Base-by-base conservation (phyloP, 2,329 filamentous ascomycete genomes). In the Aspergillus neotritici region DNA sequence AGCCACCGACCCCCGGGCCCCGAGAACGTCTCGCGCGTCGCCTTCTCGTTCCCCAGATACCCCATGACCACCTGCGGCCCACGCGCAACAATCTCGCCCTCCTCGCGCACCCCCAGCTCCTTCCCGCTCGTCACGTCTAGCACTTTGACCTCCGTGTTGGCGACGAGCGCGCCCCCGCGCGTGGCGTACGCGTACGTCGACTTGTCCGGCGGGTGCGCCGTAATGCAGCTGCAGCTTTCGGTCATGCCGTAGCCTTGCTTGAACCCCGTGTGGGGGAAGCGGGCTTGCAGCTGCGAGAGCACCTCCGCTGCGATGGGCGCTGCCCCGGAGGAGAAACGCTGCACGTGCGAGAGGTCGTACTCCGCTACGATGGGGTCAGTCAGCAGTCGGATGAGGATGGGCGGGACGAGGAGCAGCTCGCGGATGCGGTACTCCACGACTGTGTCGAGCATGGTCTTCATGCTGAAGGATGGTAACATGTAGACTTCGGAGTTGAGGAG, bases 21-120 rank as follows among this genome's bases (percentile, higher is more conserved):
- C 21, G 84, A 86, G 48, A 93, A 80, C 0, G 84, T 82, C 35
- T 87, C 82, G 2, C 71, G 72, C 3, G 87, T 88, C 3, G 83
- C 79, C 49, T 84, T 78, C 0, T 80, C 77, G 44, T 86, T 85
- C 57, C 88, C 87, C 54, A 84, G 75, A 60, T 91, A 94, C 1
- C 86, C 88, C 53, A 78, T 74, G 2, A 56, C 53, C 5, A 61
- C 31, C 48, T 93, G 93, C 0, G 87, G 87, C 0, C 88, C 88
- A 44, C 82, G 82, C 41, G 93, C 73, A 73, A 87, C 86, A 1
- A 81, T 68, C 56, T 81, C 78, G 9, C 77, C 78, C 0, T 73
- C 67, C 54, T 82, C 69, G 33, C 71, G 71, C 4, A 77, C 55
- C 0, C 66, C 74, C 1, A 71, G 72, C 52, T 82, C 76, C 1